Base-by-base conservation (phyloP, 2,329 filamentous ascomycete genomes). In the Clarireedia monteithiana region DNA sequence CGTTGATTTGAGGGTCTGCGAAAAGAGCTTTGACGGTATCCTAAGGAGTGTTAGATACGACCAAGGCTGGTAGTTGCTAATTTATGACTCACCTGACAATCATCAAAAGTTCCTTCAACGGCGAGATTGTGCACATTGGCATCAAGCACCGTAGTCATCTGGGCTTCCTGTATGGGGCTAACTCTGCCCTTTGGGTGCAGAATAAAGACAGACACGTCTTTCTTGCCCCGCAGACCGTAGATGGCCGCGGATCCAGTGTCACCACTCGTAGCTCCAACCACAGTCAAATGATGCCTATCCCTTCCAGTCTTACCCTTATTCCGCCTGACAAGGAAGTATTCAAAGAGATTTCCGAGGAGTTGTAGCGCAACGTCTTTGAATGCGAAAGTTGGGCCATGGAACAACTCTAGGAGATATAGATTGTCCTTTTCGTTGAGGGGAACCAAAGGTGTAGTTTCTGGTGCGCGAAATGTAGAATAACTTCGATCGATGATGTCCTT, bases 351-450 rank as follows among this genome's bases (percentile, higher is more conserved):
- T n/a, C 94, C 94, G 2, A 99, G 75, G 68, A 96, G 94, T 66
- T 97, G 92, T 60, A 97, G 77, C 15, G 91, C 91, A 51, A 91
- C 88, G 72, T 97, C 92, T 74, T 97, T 96, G 77, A 97, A 97
- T 2, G 92, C 88, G 70, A 91, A 96, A 0, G 87, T 97, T 5
- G 91, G 94, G 1, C 94, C 94, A 70, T 97, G 92, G 78, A 97
- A 99, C 45, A 99, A 81, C 73, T 99, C 94, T 36, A 99, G 82
- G 55, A 96, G 77, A 69, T 96, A 84, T 44, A 96, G 77, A 69
- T 92, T 87, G 63, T 82, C 77, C 59, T 77, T 71, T 65, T 82
- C 76, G 67, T 92, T 81, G 53, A 96, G 77, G n/a, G 87, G 83
- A 45, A 89, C 80, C 26, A 94, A 74, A 0, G 94, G 94, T 0